These are phyloP conservation scores for Brassica incana DNA, from an alignment of 345 rosid species.

Conservation along the genomic window DNA sequence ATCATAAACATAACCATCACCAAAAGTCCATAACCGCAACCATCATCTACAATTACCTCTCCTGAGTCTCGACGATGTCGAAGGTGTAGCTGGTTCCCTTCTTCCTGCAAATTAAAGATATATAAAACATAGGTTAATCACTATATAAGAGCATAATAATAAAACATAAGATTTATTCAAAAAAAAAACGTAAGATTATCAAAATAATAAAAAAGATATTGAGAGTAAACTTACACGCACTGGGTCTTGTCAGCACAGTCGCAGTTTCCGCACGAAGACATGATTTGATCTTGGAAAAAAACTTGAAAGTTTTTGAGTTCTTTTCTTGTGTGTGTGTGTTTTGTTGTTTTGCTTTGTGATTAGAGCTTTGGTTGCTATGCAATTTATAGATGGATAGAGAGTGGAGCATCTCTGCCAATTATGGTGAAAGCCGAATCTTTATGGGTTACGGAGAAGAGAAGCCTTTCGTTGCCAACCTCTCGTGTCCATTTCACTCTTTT, in stretches of 20 bases:
- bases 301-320: neutral
- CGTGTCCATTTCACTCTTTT: conserved; percentile 50
- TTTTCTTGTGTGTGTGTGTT: neutral
- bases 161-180: neutral
- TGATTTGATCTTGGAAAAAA: conserved; percentile 34
- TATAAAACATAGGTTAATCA: neutral
- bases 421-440: conserved; percentile 25
- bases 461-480: conserved; percentile 56
- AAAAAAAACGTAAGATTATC: too few species aligned
- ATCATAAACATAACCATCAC: neutral
- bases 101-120: conserved; percentile 51
- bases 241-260: conserved; percentile 79
- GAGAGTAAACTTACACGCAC: conserved; percentile 56
- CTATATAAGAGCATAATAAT: neutral
- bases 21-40: neutral
- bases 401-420: conserved; percentile 28
- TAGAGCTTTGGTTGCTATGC: conserved; percentile 8
- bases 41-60: conserved; percentile 44
- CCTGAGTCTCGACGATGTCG: conserved; percentile 61
- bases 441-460: conserved; percentile 40
- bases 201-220: neutral
- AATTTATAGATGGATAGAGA: conserved; percentile 55
- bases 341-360: conserved; percentile 10
- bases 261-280: conserved; percentile 85
- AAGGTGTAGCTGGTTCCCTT: conserved; percentile 62